Base-by-base conservation (phyloP, 768 basidiomycete genomes). In the Coprinellus micaceus region DNA sequence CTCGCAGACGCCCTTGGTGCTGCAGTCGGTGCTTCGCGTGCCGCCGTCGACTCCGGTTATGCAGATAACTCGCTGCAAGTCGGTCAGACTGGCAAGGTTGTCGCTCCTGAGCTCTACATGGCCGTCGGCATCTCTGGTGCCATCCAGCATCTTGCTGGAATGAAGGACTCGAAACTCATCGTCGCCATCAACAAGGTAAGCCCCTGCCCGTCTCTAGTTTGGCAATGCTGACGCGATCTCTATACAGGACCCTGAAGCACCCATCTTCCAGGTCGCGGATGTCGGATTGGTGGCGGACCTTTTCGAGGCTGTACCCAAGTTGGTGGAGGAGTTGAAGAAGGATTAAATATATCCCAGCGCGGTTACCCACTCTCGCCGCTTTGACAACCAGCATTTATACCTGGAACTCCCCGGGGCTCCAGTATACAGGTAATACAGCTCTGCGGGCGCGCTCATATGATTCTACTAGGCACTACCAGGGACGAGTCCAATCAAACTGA, bases 141-240 rank as follows among this genome's bases (percentile, higher is more conserved):
- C 13, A 99, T 98, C 64, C 97, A 99, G 74, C 97, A 99, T 76
- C 77, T 98, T 53, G 97, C 97, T 21, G 97, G 97, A 9, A 99
- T 98, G 97, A 99, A 99, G 70, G 97, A 98, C 66, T 94, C 92
- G 11, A 99, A 98, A 76, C 78, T 98, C 60, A 99, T 99, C 59
- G 96, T 97, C 29, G 97, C 97, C 3, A 82, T 99, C 59, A 99
- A 99, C 78, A 99, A 99, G 84, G 94, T 85, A 59, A 52, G 75
- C 60, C 19, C 10, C 26, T 11, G 56, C 19, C 37, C 24, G 41
- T 22, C 2, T 47, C 30, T 55, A 19, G 22, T 45, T 25, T 41
- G 7, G 19, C 17, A 24, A 36, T 45, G 1, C 58, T 53, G 60
- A 50, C 59, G 9, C 17, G 36, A 37, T 9, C 36, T 37, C 9